Evolutionary conservation across 768 basidiomycete species (phyloP), one percentile per base, ranked within the genome.

Genomic region (Tulasnella sp.): DNA sequence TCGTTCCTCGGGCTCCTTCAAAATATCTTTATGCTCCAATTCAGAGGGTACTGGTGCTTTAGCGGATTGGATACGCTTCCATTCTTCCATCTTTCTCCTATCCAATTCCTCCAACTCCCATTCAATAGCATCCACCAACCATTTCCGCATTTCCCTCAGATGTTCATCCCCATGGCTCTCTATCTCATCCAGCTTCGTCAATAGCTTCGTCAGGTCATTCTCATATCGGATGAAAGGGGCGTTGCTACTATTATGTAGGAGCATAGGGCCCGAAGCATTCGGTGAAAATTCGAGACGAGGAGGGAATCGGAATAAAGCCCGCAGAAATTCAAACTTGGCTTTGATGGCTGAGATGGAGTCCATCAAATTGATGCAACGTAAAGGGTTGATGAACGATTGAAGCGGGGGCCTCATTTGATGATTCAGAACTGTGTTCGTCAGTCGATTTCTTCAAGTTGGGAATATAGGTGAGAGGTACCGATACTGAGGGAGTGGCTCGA

Each of bases 91-190:
- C n/a, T n/a, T n/a, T 28, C 13, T 6, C 32, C 32, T 16, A 45
- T 42, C 15, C 28, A 45, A 12, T 13, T 41, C 12, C 22, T 41
- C 25, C 37, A 40, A 8, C 22, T 41, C 22, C n/a, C n/a, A 22
- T 4, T 28, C 22, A 24, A 51, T 7, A 16, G 16, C 22, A 13
- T 8, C 12, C 19, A 49, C 48, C 5, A 49, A 16, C 40, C 35
- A 33, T 37, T 49, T 49, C 34, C 48, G 33, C n/a, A 37, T 37
- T 12, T 29, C 48, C 20, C 48, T 45, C 33, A 49, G 20, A 29
- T 37, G 27, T 37, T 19, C 34, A 13, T 20, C 4, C 10, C 48
- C 48, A n/a, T 24, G 20, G 24, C 48, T 49, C 48, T 49, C 48
- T 10, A 49, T 29, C 16, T 20, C 48, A 25, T 49, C 48, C 10